phyloP scores from a whole-genome alignment of 2,329 filamentous ascomycete genomes.

The Pyrenochaeta sp. region DNA sequence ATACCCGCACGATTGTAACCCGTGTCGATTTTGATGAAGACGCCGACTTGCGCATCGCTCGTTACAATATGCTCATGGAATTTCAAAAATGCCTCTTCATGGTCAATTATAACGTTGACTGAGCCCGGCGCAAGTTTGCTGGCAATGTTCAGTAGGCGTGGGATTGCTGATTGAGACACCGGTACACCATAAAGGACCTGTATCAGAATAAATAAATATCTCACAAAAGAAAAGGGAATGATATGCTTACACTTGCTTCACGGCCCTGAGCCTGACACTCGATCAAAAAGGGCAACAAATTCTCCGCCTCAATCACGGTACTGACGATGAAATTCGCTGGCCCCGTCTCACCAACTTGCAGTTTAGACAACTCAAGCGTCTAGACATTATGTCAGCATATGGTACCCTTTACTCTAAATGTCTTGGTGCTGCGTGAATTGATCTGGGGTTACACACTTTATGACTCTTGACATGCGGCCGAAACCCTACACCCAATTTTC shows the following conservation, averaged over 20 bases:
- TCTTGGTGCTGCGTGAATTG: background rate
- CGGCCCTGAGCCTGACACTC: slow-evolving; percentile 65
- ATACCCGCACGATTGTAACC: slow-evolving; percentile 77
- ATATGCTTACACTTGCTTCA: slow-evolving; percentile 64
- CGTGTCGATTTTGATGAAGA: slow-evolving; percentile 80
- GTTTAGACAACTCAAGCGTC: slow-evolving; percentile 71
- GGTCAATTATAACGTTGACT: slow-evolving; percentile 74
- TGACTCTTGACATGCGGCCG: slow-evolving; percentile 85
- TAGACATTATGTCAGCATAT: slow-evolving; percentile 37
- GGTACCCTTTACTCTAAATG: background rate
- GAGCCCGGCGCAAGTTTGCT: slow-evolving; percentile 61
- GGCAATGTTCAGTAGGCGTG: slow-evolving; percentile 67
- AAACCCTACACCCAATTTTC: slow-evolving; percentile 70
- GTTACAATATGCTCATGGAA: slow-evolving; percentile 46
- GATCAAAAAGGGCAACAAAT: slow-evolving; percentile 67
- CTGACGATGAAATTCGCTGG: slow-evolving; percentile 73
- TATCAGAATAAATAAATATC: background rate
- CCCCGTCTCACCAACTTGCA: slow-evolving; percentile 71
- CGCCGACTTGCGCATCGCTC: slow-evolving; percentile 53
- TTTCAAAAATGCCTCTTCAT: slow-evolving; percentile 60
- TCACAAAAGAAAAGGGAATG: no score
- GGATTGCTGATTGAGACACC: slow-evolving; percentile 66
- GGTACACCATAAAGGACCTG: slow-evolving; percentile 78
- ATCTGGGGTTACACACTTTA: slow-evolving; percentile 63
- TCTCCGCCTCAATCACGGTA: slow-evolving; percentile 77